Evolutionary conservation across 2,329 filamentous ascomycete species (phyloP), one percentile per base, ranked within the genome.

Genomic region (Exophiala oligosperma): DNA sequence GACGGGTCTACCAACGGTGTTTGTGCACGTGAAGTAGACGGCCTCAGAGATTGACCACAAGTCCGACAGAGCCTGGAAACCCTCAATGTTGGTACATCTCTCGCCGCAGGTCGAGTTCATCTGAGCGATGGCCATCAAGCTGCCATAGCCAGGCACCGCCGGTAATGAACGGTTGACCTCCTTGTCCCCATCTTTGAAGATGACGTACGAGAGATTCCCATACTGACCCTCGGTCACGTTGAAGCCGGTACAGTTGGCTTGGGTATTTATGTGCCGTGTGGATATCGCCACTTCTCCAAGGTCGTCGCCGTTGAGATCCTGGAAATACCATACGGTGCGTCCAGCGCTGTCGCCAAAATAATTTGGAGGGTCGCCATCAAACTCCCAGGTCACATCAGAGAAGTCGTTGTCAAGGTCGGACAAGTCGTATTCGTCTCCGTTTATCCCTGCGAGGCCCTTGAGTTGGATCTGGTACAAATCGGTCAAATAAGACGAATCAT

Each of bases 341-440:
- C 57, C 60, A 14, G 52, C 49, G 35, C 12, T 51, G 28, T 35
- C 43, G 5, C 52, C 54, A 51, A 35, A 61, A 21, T 57, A 64
- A 21, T 28, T 51, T 17, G n/a, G n/a, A 17, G 14, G n/a, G 11
- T 17, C 11, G 12, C 38, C 38, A 41, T 41, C 38, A 17, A 8
- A 37, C 9, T 41, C 38, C 21, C 21, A 17, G 4, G 38, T 41
- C 2, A 41, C 21, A 17, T 41, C 11, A 23, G 38, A 41, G 38
- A 41, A 41, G 26, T 43, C 40, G 64, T 79, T 77, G 3, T 82
- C 78, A 1, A 76, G 77, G 64, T 80, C 82, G 43, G 74, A 77
- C 0, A 78, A 76, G 63, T 79, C 79, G 29, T 35, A 50, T 11
- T 41, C 38, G 12, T 41, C 14, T 17, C 38, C 38, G 17, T 41